Base-by-base conservation (phyloP, 2,329 filamentous ascomycete species). In the Stagonosporopsis vannaccii region DNA sequence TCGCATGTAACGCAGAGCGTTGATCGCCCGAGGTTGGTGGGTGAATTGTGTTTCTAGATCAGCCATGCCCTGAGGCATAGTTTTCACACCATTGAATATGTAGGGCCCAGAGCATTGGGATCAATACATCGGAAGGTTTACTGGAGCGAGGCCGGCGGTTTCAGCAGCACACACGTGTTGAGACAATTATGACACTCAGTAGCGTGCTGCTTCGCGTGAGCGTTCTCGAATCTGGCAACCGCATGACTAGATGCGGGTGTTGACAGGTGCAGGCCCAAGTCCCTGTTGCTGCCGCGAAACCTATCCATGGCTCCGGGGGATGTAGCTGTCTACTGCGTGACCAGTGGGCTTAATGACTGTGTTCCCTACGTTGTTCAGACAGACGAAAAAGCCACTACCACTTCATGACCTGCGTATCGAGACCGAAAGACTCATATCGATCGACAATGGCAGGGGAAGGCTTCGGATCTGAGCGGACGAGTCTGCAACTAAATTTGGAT, bases 121-220 rank as follows among this genome's bases (percentile, higher is more conserved):
- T 22, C 23, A 7, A 56, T 47, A 46, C 22, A 23, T n/a, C 28
- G 37, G 47, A 56, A 47, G 30, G 42, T 56, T 56, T 42, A 23
- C 22, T 45, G 33, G 26, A 43, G 13, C 11, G 12, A 11, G 37
- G 19, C 36, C 42, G 53, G 42, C 28, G 47, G 53, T 56, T 56
- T 56, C 53, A 47, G 28, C 7, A 7, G 17, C 5, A 23, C 33
- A 48, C 47, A 51, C 53, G 36, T 32, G 36, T 45, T 43, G 53
- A 56, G 53, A 51, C 53, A 46, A 25, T 19, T 47, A 19, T 51
- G 53, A 56, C 53, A 51, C 46, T 51, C 23, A 13, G 32, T 56
- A 51, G 47, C 47, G 47, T 50, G 35, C 25, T 30, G 22, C 28
- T 26, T 20, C 30, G 28, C 30, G 25, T 32, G 5, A 42, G 20